phyloP scores from a whole-genome alignment of 805 yeast species.

The Wickerhamiella sorbophila region DNA sequence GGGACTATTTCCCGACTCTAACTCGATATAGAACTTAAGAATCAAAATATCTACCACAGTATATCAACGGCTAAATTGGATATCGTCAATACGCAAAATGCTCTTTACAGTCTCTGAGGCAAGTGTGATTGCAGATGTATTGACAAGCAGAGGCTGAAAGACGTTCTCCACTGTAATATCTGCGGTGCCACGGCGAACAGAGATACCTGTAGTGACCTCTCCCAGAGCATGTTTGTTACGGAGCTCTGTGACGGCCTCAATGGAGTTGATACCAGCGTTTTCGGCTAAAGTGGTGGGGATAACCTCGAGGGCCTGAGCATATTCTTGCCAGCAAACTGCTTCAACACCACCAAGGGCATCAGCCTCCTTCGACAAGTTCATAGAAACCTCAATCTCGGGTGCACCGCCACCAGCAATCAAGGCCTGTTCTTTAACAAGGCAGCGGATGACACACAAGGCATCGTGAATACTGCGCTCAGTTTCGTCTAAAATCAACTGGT shows the following conservation, averaged over 20 bases:
- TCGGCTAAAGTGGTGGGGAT: slow-evolving; percentile 91
- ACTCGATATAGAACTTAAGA: no score
- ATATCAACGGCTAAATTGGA: slow-evolving; percentile 70
- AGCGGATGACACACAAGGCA: slow-evolving; percentile 85
- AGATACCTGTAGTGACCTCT: slow-evolving; percentile 86
- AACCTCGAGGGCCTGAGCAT: slow-evolving; percentile 81
- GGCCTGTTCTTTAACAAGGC: slow-evolving; percentile 77
- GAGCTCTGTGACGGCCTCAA: slow-evolving; percentile 80
- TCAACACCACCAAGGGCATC: slow-evolving; percentile 62
- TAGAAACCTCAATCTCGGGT: slow-evolving; percentile 82
- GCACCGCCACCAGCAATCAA: slow-evolving; percentile 99
- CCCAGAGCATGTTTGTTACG: slow-evolving; percentile 86
- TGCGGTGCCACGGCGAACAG: slow-evolving; percentile 87
- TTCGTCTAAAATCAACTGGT: slow-evolving; percentile 78
- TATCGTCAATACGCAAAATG: slow-evolving; percentile 91
- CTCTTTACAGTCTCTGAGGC: slow-evolving; percentile 96
- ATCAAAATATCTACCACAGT: no score
- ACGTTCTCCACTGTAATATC: slow-evolving; percentile 90
- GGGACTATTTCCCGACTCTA: no score
- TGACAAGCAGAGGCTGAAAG: slow-evolving; percentile 88
- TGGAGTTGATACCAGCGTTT: slow-evolving; percentile 86
- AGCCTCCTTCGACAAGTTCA: slow-evolving; percentile 58
- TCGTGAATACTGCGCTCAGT: slow-evolving; percentile 96
- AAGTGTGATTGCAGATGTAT: slow-evolving; percentile 82
- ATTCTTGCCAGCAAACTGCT: slow-evolving; percentile 82